A percentile compares a stretch with the other conserved stretches of the same genome.
Conservation (phyloP, 768 basidiomycete genomes). For the Pulveroboletus sp. region DNA sequence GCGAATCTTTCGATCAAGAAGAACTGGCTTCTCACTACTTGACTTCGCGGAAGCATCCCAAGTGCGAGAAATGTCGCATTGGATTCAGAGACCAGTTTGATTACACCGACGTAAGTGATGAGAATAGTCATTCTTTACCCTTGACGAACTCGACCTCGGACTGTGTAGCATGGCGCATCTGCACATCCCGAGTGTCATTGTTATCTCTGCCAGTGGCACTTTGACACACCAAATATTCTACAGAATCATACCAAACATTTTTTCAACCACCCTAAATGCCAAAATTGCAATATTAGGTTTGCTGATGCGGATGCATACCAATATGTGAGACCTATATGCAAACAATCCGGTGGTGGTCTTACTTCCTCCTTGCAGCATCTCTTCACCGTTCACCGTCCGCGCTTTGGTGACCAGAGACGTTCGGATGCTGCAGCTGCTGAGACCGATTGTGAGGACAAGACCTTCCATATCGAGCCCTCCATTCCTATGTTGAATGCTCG, state of each 20-base stretch:
- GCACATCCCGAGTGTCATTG: constrained; percentile 34
- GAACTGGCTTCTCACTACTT: constrained; percentile 26
- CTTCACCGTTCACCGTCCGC: constrained; percentile 26
- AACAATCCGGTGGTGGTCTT: not conserved
- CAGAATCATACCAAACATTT: constrained; percentile 42
- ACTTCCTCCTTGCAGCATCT: constrained; percentile 19
- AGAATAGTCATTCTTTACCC: not conserved
- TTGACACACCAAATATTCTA: constrained; percentile 34
- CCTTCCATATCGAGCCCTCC: not conserved
- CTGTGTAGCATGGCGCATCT: constrained; percentile 27
- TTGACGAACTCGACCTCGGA: constrained; percentile 9
- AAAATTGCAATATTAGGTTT: constrained; percentile 41
- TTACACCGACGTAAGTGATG: constrained; percentile 25
- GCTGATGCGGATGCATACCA: constrained; percentile 35
- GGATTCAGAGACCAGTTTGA: constrained; percentile 28
- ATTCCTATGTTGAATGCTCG: constrained; percentile 10
- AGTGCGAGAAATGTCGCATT: constrained; percentile 24
- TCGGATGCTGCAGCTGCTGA: not conserved
- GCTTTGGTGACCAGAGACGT: constrained; percentile 7
- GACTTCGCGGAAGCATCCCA: constrained; percentile 26
- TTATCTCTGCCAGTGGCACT: constrained; percentile 37
- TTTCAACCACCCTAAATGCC: constrained; percentile 43
- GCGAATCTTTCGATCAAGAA: constrained; percentile 19
- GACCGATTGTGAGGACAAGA: constrained; percentile 1
- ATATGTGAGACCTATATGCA: constrained; percentile 28